A percentile compares a stretch with the other conserved stretches of the same genome.
These are phyloP conservation scores for Calonectria multiphialidica DNA, from an alignment of 2,329 filamentous ascomycete species.

Conservation along the genomic window DNA sequence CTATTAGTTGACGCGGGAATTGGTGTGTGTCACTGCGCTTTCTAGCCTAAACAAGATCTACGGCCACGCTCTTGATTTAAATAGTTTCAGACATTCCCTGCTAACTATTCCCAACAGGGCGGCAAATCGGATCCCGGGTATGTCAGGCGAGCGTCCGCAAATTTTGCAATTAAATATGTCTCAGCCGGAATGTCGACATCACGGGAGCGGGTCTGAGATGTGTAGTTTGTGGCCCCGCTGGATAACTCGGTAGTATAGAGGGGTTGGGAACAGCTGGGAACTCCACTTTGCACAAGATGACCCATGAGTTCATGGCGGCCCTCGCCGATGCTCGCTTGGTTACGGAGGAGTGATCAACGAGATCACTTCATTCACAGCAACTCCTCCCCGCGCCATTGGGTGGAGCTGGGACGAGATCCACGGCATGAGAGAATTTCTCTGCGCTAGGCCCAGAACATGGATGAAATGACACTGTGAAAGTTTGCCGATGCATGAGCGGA, in stretches of 20 bases:
- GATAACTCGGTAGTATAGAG: slow-evolving; percentile 1
- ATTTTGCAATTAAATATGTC: background rate
- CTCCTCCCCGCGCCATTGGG: background rate
- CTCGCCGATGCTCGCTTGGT: background rate
- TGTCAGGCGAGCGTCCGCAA: background rate
- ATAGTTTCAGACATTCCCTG: background rate
- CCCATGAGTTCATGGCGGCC: background rate
- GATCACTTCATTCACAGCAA: background rate
- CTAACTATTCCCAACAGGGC: background rate
- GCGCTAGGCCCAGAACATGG: background rate
- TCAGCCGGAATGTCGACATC: background rate
- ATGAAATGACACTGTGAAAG: background rate
- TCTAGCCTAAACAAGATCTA: background rate
- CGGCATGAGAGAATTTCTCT: background rate
- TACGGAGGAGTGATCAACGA: background rate
- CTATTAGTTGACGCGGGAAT: background rate
- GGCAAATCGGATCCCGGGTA: background rate
- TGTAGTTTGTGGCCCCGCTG: background rate
- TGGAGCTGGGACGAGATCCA: background rate
- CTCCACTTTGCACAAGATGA: background rate
- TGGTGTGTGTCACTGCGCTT: background rate
- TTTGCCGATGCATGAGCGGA: background rate
- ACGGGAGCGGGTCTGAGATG: background rate
- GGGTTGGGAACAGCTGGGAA: background rate
- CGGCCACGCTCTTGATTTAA: background rate